Percentiles rank a stretch among this genome's conserved stretches.
Evolutionary conservation across 1,284 basidiomycete genomes (phyloP).

Genomic region (Cutaneotrichosporon sp.): DNA sequence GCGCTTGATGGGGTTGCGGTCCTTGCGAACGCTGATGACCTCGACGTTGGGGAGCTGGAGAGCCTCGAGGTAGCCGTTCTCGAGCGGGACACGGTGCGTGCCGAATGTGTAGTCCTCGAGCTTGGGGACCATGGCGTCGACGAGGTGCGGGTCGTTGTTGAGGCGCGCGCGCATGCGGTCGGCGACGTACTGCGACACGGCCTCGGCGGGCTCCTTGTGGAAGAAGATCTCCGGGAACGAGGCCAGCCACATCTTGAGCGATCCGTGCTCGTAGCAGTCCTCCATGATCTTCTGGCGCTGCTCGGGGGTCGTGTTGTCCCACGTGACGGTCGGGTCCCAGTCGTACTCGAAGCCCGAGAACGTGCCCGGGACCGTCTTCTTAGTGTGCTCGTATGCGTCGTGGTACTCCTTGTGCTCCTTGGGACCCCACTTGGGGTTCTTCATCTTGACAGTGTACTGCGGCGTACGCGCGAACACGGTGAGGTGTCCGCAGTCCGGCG

Average conservation of each 20-base stretch:
- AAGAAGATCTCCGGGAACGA: conserved; percentile 21
- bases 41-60: conserved; percentile 19
- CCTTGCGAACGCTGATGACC: conserved; percentile 12
- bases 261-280: conserved; percentile 15
- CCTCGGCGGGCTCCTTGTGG: conserved; percentile 9
- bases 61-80: conserved; percentile 16
- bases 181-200: conserved; percentile 14
- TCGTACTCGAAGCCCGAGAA: conserved; percentile 19
- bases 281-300: conserved; percentile 14
- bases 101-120: conserved; percentile 17
- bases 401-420: conserved; percentile 13
- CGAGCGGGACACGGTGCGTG: conserved; percentile 23
- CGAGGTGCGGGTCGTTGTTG: conserved; percentile 18
- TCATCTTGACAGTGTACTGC: conserved; percentile 20
- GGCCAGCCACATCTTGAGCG: conserved; percentile 22
- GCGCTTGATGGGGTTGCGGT: conserved; percentile 15
- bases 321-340: conserved; percentile 5
- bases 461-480: conserved; percentile 24
- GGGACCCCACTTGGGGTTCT: conserved; percentile 16
- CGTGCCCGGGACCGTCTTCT: conserved; percentile 7
- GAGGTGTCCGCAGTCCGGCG: conserved; percentile 10
- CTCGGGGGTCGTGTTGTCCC: conserved; percentile 3
- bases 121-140: conserved; percentile 13
- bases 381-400: conserved; percentile 3
- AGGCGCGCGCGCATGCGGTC: conserved; percentile 17